Percentiles rank a stretch among this genome's conserved stretches.
These are phyloP conservation scores for Solidago caesia DNA, from an alignment of 129 eudicot genomes.

Conservation along the genomic window DNA sequence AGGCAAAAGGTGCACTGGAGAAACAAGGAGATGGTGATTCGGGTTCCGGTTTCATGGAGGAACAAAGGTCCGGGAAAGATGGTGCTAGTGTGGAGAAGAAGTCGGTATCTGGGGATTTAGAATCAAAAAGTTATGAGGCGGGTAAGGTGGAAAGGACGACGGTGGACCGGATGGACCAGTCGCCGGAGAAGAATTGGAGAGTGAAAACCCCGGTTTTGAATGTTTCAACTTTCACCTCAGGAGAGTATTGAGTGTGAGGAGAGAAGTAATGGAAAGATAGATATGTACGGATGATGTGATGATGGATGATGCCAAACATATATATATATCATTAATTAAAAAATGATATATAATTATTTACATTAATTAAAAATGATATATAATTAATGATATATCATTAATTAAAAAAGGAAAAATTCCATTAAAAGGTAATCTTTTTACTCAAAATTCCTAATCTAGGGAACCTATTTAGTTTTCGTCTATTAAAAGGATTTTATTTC, in stretches of 20 bases:
- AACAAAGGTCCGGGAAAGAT: slow-evolving; percentile 44
- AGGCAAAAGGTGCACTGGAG: slow-evolving; percentile 41
- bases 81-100: slow-evolving; percentile 38
- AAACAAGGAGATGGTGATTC: slow-evolving; percentile 47
- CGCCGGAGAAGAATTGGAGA: slow-evolving; percentile 26
- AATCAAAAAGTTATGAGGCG: slow-evolving; percentile 22
- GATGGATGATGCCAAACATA: slow-evolving; percentile 32
- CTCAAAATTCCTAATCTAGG: no score
- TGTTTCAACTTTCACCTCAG: slow-evolving; percentile 18
- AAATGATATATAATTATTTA: no score
- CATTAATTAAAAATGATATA: no score
- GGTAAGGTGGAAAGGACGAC: slow-evolving; percentile 34
- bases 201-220: slow-evolving; percentile 29
- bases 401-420: no score
- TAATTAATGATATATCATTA: no score
- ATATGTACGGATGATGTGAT: slow-evolving; percentile 23
- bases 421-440: no score
- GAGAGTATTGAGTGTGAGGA: slow-evolving; percentile 32
- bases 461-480: no score
- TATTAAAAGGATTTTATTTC: no score
- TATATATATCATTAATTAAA: no score
- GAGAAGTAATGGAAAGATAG: slow-evolving; percentile 26
- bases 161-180: slow-evolving; percentile 30
- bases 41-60: slow-evolving; percentile 38
- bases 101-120: slow-evolving; percentile 41